Percentiles rank a stretch among this genome's conserved stretches.
Conservation (phyloP, 495 filamentous ascomycete genomes). For the Aspergillus bridgeri region DNA sequence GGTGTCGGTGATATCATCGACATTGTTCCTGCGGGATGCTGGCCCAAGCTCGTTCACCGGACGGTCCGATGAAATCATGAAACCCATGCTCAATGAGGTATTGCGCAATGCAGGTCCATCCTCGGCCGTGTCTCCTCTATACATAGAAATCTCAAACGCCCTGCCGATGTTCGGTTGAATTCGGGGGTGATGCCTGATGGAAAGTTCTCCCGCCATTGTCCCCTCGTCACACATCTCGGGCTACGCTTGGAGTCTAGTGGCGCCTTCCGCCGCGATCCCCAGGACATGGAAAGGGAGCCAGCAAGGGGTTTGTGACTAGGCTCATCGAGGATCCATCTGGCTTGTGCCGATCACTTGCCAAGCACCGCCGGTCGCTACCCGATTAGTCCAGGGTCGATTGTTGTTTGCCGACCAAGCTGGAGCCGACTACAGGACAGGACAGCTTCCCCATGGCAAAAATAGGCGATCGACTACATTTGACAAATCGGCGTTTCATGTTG, state of each 20-base stretch:
- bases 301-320: neutral
- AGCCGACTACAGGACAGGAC: neutral
- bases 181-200: neutral
- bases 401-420: neutral
- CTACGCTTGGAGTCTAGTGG: neutral
- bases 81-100: no score
- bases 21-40: neutral
- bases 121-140: neutral
- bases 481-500: constrained; percentile 2
- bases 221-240: neutral
- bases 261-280: neutral
- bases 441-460: neutral
- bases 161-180: neutral
- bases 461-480: constrained; percentile 3
- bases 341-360: neutral
- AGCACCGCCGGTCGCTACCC: constrained; percentile 1
- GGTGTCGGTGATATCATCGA: neutral
- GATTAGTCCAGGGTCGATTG: neutral
- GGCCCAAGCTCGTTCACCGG: neutral
- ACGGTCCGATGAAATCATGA: no score
- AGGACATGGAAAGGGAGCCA: neutral
- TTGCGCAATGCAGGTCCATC: neutral
- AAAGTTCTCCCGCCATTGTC: neutral
- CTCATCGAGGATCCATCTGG: neutral
- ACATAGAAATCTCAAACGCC: neutral